These are phyloP conservation scores for Coprinellus micaceus DNA, from an alignment of 768 basidiomycete species.

Conservation along the genomic window DNA sequence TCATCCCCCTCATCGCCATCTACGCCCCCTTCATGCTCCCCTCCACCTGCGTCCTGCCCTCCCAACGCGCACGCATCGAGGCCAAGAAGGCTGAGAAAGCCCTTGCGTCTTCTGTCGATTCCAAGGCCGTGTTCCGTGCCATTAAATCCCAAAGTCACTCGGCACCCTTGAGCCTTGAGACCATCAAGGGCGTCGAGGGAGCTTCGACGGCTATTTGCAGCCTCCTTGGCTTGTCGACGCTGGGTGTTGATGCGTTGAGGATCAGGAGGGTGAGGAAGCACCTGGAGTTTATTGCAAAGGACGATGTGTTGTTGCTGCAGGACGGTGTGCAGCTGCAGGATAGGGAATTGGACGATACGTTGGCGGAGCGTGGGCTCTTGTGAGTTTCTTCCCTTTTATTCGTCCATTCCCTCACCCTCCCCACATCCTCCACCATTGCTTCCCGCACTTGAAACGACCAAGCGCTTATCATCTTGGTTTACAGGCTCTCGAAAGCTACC, in stretches of 20 bases:
- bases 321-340: conserved; percentile 48
- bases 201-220: conserved; percentile 49
- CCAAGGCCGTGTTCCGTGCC: conserved; percentile 33
- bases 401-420: not conserved
- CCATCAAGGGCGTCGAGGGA: conserved; percentile 23
- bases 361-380: conserved; percentile 72
- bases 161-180: conserved; percentile 31
- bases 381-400: conserved; percentile 31
- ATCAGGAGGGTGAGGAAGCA: conserved; percentile 41
- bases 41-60: conserved; percentile 81
- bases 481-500: conserved; percentile 25
- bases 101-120: conserved; percentile 31
- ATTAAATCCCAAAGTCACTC: conserved; percentile 29
- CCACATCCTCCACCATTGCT: too few relatives aligned
- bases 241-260: conserved; percentile 40
- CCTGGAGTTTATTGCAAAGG: conserved; percentile 47
- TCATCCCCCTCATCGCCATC: conserved; percentile 79
- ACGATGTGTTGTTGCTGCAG: conserved; percentile 59
- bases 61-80: conserved; percentile 67
- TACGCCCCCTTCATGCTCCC: conserved; percentile 84
- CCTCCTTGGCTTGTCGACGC: conserved; percentile 40
- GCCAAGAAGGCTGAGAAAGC: conserved; percentile 50
- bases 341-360: conserved; percentile 58
- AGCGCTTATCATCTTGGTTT: not conserved
- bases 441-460: not conserved